Percentiles rank a stretch among this genome's conserved stretches.
Conservation (phyloP, 1,284 basidiomycete species). For the Kwoniella shivajii region DNA sequence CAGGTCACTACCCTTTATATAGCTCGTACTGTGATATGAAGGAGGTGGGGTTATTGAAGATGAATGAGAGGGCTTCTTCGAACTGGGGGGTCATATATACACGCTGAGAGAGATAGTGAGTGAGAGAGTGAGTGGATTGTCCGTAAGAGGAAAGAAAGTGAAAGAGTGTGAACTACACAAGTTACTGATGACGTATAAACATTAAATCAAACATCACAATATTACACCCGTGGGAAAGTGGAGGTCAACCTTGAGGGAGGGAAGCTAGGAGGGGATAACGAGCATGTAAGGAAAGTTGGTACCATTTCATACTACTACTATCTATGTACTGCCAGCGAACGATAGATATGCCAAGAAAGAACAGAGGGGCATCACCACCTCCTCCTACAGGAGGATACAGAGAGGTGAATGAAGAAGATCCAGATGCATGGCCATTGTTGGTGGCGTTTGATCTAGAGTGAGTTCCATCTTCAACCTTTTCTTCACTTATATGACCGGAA, state of each 20-base stretch:
- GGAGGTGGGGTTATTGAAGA: no score
- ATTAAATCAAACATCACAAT: no score
- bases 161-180: neutral
- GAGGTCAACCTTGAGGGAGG: neutral
- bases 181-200: neutral
- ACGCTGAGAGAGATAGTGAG: neutral
- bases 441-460: constrained; percentile 84
- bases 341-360: constrained; percentile 20
- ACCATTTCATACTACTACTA: neutral
- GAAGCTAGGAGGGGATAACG: neutral
- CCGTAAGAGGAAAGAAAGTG: neutral
- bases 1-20: neutral
- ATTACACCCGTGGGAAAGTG: constrained; percentile 4
- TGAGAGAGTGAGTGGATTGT: no score
- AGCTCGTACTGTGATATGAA: neutral
- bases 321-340: neutral
- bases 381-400: constrained; percentile 24
- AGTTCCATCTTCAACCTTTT: constrained; percentile 35
- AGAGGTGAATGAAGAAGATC: constrained; percentile 31
- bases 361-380: constrained; percentile 9
- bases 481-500: neutral
- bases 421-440: constrained; percentile 63
- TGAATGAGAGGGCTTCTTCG: no score
- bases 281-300: neutral
- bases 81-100: no score